These are phyloP conservation scores for Hymenoscyphus fructigenus DNA, from an alignment of 2,329 filamentous ascomycete species.

Conservation along the genomic window DNA sequence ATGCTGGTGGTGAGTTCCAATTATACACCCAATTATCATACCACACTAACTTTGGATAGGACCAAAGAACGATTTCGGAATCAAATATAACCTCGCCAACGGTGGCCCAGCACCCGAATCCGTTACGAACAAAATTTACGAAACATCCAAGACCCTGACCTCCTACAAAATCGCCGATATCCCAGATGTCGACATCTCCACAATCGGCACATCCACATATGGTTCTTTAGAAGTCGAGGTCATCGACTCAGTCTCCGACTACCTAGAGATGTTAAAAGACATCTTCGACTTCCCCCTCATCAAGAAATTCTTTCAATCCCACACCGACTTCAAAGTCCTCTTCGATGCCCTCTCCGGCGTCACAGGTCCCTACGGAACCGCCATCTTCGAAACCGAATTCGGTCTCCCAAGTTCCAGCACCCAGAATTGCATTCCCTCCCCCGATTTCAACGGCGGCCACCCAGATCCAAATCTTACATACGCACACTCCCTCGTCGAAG, in stretches of 20 bases:
- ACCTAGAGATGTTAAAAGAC: conserved; percentile 91
- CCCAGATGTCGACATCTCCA: conserved; percentile 79
- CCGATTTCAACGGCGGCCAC: conserved; percentile 96
- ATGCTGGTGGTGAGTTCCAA: conserved; percentile 74
- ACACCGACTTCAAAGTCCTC: conserved; percentile 93
- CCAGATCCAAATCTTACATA: conserved; percentile 98
- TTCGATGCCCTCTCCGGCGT: conserved; percentile 95
- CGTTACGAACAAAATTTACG: conserved; percentile 97
- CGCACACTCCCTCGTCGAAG: conserved; percentile 89
- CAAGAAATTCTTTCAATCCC: conserved; percentile 83
- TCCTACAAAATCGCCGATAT: conserved; percentile 92
- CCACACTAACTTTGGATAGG: conserved; percentile 49
- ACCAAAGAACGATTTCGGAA: conserved; percentile 92
- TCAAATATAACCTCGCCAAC: conserved; percentile 99
- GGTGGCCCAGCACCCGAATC: conserved; percentile 93
- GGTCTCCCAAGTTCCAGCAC: conserved; percentile 74
- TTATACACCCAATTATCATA: conserved; percentile 2
- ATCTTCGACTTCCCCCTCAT: conserved; percentile 98
- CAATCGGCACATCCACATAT: conserved; percentile 80
- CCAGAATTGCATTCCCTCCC: conserved; percentile 89
- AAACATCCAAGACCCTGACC: conserved; percentile 82
- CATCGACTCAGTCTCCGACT: conserved; percentile 89
- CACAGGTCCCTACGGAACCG: conserved; percentile 90
- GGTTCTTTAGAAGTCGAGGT: conserved; percentile 90
- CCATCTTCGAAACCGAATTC: conserved; percentile 93